phyloP scores from a whole-genome alignment of 2,329 filamentous ascomycete species.

The Alternaria longipes region DNA sequence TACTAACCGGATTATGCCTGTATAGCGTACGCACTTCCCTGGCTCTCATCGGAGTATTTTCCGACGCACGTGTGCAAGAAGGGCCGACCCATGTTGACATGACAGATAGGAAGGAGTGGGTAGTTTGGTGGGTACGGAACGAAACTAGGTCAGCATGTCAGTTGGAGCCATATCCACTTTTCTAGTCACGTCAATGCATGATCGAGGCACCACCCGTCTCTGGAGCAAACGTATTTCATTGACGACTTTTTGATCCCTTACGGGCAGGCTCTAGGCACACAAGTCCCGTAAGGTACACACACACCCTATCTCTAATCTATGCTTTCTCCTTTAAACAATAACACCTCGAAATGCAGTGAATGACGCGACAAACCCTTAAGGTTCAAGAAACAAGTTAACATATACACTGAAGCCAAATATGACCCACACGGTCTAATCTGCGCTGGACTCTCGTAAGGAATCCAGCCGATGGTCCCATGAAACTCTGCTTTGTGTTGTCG shows the following conservation, averaged over 20 bases:
- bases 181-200: background rate
- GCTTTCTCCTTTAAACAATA: conserved; percentile 1
- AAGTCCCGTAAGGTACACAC: background rate
- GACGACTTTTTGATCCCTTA: conserved; percentile 1
- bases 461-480: conserved; percentile 30
- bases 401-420: conserved; percentile 28
- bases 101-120: background rate
- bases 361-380: background rate
- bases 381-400: conserved; percentile 16
- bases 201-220: background rate
- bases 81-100: conserved; percentile 2
- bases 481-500: conserved; percentile 22
- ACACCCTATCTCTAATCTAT: conserved; percentile 2
- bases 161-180: background rate
- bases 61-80: conserved; percentile 5
- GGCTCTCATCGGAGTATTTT: background rate
- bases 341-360: conserved; percentile 9
- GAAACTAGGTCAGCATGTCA: conserved; percentile 1
- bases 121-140: conserved; percentile 6
- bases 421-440: conserved; percentile 34
- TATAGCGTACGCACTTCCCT: conserved; percentile 1
- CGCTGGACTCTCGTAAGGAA: conserved; percentile 21
- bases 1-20: conserved; percentile 1
- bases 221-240: conserved; percentile 9
- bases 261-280: conserved; percentile 2